Evolutionary conservation across 352 stramenopile species (phyloP), one percentile per base, ranked within the genome.

Genomic region (Phytophthora agathidicida): DNA sequence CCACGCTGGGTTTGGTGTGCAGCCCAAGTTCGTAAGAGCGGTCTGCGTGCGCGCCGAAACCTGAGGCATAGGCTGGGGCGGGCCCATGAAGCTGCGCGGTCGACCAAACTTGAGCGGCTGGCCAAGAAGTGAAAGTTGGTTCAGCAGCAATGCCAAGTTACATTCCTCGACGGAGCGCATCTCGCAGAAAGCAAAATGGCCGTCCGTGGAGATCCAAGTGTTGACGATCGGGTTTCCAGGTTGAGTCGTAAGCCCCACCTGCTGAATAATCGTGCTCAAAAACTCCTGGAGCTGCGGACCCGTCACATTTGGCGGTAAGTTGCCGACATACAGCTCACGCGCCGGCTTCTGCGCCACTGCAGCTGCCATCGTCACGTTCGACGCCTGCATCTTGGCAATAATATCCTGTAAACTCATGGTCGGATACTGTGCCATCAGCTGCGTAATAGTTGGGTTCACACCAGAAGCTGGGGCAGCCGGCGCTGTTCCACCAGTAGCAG

Each of bases 351-450:
- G 75, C 6, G 83, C 82, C 7, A 86, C 82, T 8, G 80, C 81
- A 0, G 86, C 83, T 0, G 83, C 81, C 72, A 93, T 77, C 24
- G 83, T 84, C 39, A 88, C 77, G 16, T 86, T 93, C 1, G 74
- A 88, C 7, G 86, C 82, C 31, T 93, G 85, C 87, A 96, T 94
- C 65, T 96, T 96, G 39, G 83, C 71, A 32, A 96, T 92, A 46
- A 96, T 94, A 20, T 96, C 87, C 51, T 96, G 87, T 0, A 96
- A 73, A 73, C 87, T 96, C 72, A 96, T 75, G 3, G 87, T 93
- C 24, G 87, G 87, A 55, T 94, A 90, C 53, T 96, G 87, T 16
- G 88, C 80, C 87, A 96, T 96, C n/a, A 96, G 68, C 68, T 94
- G 85, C 27, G 85, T 89, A 56, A 96, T 96, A 8, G 77, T 88